Evolutionary conservation across 2,329 filamentous ascomycete genomes (phyloP).

Genomic region (Canariomyces notabilis): DNA sequence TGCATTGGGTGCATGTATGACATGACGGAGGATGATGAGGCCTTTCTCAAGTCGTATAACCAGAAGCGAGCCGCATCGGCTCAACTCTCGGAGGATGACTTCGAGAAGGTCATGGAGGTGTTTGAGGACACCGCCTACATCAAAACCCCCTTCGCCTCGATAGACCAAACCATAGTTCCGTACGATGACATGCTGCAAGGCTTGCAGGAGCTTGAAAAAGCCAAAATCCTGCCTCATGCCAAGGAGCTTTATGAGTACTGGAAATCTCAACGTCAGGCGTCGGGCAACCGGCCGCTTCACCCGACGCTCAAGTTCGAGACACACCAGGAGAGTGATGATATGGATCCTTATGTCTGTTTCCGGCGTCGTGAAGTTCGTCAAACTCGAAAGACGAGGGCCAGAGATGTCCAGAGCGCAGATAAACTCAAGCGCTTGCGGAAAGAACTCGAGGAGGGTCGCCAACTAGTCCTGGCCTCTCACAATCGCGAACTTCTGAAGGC

Average conservation of each 20-base stretch:
- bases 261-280: conserved; percentile 64
- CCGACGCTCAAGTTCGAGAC: conserved; percentile 87
- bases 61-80: conserved; percentile 59
- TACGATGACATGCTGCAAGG: conserved; percentile 72
- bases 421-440: conserved; percentile 87
- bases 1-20: conserved; percentile 88
- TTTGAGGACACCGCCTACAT: conserved; percentile 83
- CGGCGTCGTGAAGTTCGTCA: conserved; percentile 88
- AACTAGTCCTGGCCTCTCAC: conserved; percentile 71
- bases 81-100: conserved; percentile 80
- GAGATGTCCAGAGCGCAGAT: conserved; percentile 90
- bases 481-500: conserved; percentile 76
- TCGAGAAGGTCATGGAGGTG: conserved; percentile 90
- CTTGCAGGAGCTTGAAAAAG: conserved; percentile 48
- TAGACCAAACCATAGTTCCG: conserved; percentile 80
- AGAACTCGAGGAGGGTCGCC: conserved; percentile 84
- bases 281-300: conserved; percentile 68
- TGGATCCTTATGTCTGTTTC: conserved; percentile 98
- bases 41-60: conserved; percentile 80
- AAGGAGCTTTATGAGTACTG: conserved; percentile 87
- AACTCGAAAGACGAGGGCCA: conserved; percentile 87
- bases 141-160: conserved; percentile 81
- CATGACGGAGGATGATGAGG: conserved; percentile 87
- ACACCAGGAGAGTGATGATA: conserved; percentile 88
- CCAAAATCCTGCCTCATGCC: conserved; percentile 52